These are phyloP conservation scores for Diaporthe velutina DNA, from an alignment of 2,329 filamentous ascomycete genomes.

Conservation along the genomic window DNA sequence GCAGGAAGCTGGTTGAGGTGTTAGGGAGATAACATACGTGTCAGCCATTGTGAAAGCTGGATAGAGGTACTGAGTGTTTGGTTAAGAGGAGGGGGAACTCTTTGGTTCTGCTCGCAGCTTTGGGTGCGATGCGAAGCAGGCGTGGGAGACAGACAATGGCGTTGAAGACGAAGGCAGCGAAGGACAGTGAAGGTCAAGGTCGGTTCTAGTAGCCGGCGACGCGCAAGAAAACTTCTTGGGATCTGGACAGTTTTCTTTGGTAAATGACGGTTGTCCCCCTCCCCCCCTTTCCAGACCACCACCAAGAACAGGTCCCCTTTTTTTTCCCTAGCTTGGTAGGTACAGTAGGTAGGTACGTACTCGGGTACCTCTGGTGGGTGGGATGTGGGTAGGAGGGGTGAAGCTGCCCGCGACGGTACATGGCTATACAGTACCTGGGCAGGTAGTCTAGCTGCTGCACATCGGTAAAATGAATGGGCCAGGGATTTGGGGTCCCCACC, in stretches of 20 bases:
- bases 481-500: conserved; percentile 37
- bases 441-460: conserved; percentile 17
- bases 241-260: conserved; percentile 34
- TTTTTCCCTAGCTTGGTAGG: conserved; percentile 22
- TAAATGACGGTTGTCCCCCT: conserved; percentile 31
- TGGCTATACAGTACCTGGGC: not conserved
- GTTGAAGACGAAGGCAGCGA: conserved; percentile 30
- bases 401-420: conserved; percentile 21
- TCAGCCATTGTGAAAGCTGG: conserved; percentile 46
- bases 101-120: conserved; percentile 32
- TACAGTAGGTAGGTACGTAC: conserved; percentile 19
- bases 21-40: conserved; percentile 41
- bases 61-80: conserved; percentile 21
- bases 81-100: conserved; percentile 19
- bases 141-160: conserved; percentile 4
- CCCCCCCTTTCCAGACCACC: conserved; percentile 28
- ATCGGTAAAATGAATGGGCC: conserved; percentile 38
- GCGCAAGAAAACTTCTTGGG: conserved; percentile 25
- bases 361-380: conserved; percentile 9
- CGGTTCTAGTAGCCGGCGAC: conserved; percentile 18
- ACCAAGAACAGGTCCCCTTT: conserved; percentile 36
- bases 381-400: conserved; percentile 31
- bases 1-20: conserved; percentile 2
- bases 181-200: conserved; percentile 13
- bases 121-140: conserved; percentile 18